phyloP scores from a whole-genome alignment of 2,329 filamentous ascomycete genomes.

The Curvularia lunata region DNA sequence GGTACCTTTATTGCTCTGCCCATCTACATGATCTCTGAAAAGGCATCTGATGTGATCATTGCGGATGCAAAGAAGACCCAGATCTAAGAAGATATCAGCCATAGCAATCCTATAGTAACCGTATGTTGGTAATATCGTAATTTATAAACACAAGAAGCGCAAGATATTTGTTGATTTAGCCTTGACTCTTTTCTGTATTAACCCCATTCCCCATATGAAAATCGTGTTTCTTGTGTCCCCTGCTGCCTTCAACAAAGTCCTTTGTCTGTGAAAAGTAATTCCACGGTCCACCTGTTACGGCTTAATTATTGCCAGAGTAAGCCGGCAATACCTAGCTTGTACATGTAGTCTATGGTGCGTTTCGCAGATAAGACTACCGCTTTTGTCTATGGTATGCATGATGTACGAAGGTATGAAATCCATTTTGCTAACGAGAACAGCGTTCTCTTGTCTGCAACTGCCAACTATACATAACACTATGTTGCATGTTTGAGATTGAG shows the following conservation, averaged over 20 bases:
- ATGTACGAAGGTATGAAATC: not conserved
- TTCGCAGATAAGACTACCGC: not conserved
- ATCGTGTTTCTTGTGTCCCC: not conserved
- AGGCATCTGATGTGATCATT: slow-evolving; percentile 66
- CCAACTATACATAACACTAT: not conserved
- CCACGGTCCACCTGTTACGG: not conserved
- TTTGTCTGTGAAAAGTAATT: not conserved
- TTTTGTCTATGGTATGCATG: not conserved
- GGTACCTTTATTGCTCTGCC: slow-evolving; percentile 61
- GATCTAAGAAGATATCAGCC: not conserved
- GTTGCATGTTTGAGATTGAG: not conserved
- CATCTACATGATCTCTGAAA: slow-evolving; percentile 65
- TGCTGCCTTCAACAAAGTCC: not conserved
- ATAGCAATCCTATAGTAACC: not conserved
- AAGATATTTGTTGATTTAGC: not conserved
- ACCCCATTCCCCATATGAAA: not conserved
- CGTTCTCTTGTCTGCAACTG: not conserved
- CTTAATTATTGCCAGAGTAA: not conserved
- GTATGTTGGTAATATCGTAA: slow-evolving; percentile 1
- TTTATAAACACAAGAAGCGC: not conserved
- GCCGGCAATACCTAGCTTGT: not conserved
- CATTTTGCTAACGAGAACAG: not conserved
- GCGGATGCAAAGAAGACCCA: slow-evolving; percentile 20
- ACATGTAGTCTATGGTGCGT: not conserved
- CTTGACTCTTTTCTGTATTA: not conserved